Conservation (phyloP, 2,329 filamentous ascomycete genomes). For the Colletotrichum godetiae region DNA sequence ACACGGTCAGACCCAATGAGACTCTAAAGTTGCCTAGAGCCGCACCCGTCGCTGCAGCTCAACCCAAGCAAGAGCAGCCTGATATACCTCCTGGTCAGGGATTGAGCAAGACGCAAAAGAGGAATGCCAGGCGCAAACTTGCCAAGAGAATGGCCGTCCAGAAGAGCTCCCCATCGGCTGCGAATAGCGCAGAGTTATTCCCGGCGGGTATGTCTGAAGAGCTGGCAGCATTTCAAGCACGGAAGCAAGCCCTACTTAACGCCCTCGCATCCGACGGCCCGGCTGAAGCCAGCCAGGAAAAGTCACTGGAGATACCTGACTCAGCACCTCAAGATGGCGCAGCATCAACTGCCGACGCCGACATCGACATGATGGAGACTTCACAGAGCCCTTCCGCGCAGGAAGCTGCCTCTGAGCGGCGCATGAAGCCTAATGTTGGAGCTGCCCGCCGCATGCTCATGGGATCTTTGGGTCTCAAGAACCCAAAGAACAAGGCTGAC, state of each 20-base stretch:
- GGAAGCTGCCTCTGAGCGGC: slow-evolving; percentile 41
- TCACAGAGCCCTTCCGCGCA: background rate
- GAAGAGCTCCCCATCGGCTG: background rate
- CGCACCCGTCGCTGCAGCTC: slow-evolving; percentile 12
- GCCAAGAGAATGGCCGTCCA: slow-evolving; percentile 43
- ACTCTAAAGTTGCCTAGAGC: slow-evolving; percentile 12
- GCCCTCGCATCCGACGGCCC: slow-evolving; percentile 37
- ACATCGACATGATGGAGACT: background rate
- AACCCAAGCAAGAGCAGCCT: slow-evolving; percentile 26
- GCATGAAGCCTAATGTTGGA: slow-evolving; percentile 58
- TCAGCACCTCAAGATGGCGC: slow-evolving; percentile 5
- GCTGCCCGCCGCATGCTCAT: slow-evolving; percentile 77
- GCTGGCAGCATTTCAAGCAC: slow-evolving; percentile 47
- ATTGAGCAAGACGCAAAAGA: slow-evolving; percentile 58
- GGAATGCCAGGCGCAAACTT: slow-evolving; percentile 62
- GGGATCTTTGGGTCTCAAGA: slow-evolving; percentile 76
- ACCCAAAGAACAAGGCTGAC: slow-evolving; percentile 75
- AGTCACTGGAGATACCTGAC: background rate
- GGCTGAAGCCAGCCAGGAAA: background rate
- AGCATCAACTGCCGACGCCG: background rate
- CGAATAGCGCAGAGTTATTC: background rate
- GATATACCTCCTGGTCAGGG: slow-evolving; percentile 48
- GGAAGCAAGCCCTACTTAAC: slow-evolving; percentile 54
- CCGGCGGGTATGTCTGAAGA: slow-evolving; percentile 7
- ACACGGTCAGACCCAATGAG: background rate